Percentiles rank a stretch among this genome's conserved stretches.
Conservation (phyloP, 805 yeast genomes). For the Limtongia smithiae region DNA sequence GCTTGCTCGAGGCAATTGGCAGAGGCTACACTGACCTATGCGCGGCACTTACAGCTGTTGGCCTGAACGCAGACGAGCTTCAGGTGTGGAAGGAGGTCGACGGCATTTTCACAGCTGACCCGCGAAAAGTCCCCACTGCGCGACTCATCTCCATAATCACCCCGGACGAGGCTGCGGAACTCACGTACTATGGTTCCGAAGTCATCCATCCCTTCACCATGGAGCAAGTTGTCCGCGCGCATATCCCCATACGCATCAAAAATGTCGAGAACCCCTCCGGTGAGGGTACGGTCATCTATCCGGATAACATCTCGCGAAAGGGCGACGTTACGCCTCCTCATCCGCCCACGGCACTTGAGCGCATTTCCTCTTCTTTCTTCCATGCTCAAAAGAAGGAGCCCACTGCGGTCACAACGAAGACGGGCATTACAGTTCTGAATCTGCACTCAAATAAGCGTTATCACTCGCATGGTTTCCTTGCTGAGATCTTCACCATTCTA, state of each 20-base stretch:
- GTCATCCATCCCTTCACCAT: conserved; percentile 98
- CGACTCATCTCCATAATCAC: conserved; percentile 81
- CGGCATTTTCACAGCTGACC: conserved; percentile 98
- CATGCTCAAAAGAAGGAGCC: conserved; percentile 42
- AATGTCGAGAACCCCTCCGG: conserved; percentile 95
- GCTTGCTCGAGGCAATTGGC: conserved; percentile 86
- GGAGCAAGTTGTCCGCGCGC: conserved; percentile 97
- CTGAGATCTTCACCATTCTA: conserved; percentile 79
- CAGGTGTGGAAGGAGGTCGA: conserved; percentile 99
- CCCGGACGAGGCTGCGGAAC: conserved; percentile 97
- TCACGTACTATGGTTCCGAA: conserved; percentile 96
- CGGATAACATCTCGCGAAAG: conserved; percentile 77
- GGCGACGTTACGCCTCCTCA: conserved; percentile 94
- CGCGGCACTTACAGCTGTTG: conserved; percentile 95
- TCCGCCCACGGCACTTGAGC: conserved; percentile 76
- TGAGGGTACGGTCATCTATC: conserved; percentile 88
- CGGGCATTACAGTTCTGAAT: conserved; percentile 84
- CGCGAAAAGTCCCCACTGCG: conserved; percentile 89
- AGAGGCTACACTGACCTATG: conserved; percentile 97
- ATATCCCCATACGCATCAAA: conserved; percentile 93
- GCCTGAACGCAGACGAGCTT: conserved; percentile 83
- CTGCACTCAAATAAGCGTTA: conserved; percentile 93
- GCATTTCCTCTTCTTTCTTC: conserved; percentile 43
- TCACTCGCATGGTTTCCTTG: conserved; percentile 90
- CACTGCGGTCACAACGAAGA: conserved; percentile 97